Evolutionary conservation across 176 grass and related monocot species (phyloP), one percentile per base, ranked within the genome.

Genomic region (Hyparrhenia diplandra): DNA sequence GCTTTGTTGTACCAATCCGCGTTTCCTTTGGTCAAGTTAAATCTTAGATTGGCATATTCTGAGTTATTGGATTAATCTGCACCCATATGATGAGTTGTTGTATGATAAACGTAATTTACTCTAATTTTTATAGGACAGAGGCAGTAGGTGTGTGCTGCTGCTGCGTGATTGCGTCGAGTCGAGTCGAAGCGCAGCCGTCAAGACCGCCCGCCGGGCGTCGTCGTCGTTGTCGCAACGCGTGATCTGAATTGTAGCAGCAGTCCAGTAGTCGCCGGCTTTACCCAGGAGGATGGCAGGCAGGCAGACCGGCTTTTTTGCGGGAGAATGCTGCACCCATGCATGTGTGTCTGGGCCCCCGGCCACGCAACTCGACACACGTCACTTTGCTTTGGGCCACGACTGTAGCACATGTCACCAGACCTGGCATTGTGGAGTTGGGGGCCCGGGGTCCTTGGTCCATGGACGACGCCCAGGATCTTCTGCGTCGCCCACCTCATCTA

Each of bases 381-480:
- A 77, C 45, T 59, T 73, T 23, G 87, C 34, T 80, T 80, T 74
- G 84, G 77, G 69, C 46, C 45, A 36, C 4, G 11, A 85, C 87
- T 85, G 87, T 89, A 73, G 87, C 87, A 36, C 83, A 85, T 85
- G 87, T 89, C 87, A 89, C 78, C 78, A 67, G 87, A 85, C 87
- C 87, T 64, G 72, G 65, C 82, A 46, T 82, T 82, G 83, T 82
- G 83, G 87, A 81, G 58, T 36, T 21, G 65, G 35, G 17, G 43
- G 74, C 5, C 1, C 17, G 77, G 72, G 77, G n/a, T n/a, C 1
- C 17, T n/a, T 71, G 72, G 77, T 85, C 77, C 71, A 77, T 43
- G 71, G 35, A 2, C 34, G 1, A n/a, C 21, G 4, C 29, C 39
- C 10, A 3, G 21, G 87, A 89, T 89, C 66, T 46, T 72, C 82